Evolutionary conservation across 805 yeast species (phyloP).

Genomic region (Wickerhamiella galacta): DNA sequence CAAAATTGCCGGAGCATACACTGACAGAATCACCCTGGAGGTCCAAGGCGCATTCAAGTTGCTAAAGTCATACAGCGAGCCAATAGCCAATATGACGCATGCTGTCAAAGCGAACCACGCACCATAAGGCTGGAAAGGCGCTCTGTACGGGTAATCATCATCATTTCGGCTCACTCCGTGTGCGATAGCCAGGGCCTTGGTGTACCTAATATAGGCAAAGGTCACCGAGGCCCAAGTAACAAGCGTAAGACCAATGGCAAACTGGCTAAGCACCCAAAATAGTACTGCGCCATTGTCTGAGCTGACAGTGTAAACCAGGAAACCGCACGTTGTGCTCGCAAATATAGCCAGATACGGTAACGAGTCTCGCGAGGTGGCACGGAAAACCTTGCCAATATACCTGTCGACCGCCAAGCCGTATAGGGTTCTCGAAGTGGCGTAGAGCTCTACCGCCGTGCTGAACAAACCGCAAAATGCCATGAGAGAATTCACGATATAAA

Average conservation of each 20-base stretch:
- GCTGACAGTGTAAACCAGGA: slow-evolving; percentile 5
- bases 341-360: slow-evolving; percentile 8
- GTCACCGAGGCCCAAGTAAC: slow-evolving; percentile 62
- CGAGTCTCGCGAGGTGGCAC: slow-evolving; percentile 7
- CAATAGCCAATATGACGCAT: no score
- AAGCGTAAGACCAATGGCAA: slow-evolving; percentile 1
- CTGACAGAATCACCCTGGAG: slow-evolving; percentile 28
- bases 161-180: slow-evolving; percentile 48
- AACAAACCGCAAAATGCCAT: slow-evolving; percentile 6
- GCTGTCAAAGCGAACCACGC: no score
- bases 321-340: neutral
- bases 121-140: slow-evolving; percentile 54
- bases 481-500: slow-evolving; percentile 6
- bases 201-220: slow-evolving; percentile 42
- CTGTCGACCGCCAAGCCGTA: slow-evolving; percentile 8
- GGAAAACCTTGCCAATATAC: slow-evolving; percentile 4
- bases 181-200: slow-evolving; percentile 38
- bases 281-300: slow-evolving; percentile 1
- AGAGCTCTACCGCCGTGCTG: slow-evolving; percentile 5
- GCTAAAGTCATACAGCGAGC: no score
- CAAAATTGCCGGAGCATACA: slow-evolving; percentile 36
- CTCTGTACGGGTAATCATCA: slow-evolving; percentile 47
- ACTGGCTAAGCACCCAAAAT: neutral
- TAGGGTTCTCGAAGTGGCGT: slow-evolving; percentile 11
- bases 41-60: no score